Percentiles rank a stretch among this genome's conserved stretches.
Evolutionary conservation across 2,329 filamentous ascomycete genomes (phyloP).

Genomic region (Penicillium sp.): DNA sequence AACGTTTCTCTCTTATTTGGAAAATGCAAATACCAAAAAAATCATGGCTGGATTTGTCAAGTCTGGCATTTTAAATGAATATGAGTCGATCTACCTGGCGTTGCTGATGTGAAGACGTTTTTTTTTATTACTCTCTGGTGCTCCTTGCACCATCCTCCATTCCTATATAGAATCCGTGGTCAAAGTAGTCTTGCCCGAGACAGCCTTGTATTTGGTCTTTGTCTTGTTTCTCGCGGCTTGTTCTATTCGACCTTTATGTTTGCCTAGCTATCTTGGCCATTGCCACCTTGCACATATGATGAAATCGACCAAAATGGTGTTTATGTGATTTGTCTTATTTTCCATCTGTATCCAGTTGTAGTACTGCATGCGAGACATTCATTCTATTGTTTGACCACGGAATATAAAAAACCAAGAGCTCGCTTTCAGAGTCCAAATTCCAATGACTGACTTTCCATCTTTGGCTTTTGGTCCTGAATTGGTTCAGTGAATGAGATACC

Average conservation of each 20-base stretch:
- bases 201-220: constrained; percentile 16
- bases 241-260: constrained; percentile 9
- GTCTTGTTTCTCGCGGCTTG: constrained; percentile 14
- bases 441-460: too few species aligned
- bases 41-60: constrained; percentile 6
- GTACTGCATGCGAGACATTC: neutral
- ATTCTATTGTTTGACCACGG: neutral
- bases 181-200: constrained; percentile 23
- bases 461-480: too few species aligned
- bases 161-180: constrained; percentile 13
- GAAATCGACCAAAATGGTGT: constrained; percentile 2
- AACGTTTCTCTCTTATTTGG: constrained; percentile 1
- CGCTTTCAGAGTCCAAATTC: too few species aligned
- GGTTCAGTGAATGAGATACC: too few species aligned
- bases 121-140: neutral
- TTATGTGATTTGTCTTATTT: neutral
- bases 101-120: constrained; percentile 12
- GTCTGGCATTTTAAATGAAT: constrained; percentile 18
- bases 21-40: constrained; percentile 3
- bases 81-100: constrained; percentile 18
- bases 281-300: constrained; percentile 27
- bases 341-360: neutral
- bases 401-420: too few species aligned
- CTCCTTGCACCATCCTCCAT: constrained; percentile 8
- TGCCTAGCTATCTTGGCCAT: constrained; percentile 15